These are phyloP conservation scores for Mitragyna speciosa DNA, from an alignment of 257 asterid species.

Conservation along the genomic window DNA sequence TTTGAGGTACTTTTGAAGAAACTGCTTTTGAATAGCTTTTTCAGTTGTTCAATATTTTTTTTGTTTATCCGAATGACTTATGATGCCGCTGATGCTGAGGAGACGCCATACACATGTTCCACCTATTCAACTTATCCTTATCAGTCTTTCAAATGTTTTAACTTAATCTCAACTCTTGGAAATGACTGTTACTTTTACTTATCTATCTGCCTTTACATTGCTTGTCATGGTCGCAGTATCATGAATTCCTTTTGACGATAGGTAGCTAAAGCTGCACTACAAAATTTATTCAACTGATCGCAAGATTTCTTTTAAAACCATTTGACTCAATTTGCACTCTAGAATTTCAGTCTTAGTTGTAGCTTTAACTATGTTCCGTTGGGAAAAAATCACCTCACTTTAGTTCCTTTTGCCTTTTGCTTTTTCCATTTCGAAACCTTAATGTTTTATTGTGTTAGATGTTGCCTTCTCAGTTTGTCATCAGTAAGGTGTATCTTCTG, in stretches of 20 bases:
- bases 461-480: not conserved
- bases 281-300: not conserved
- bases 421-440: not conserved
- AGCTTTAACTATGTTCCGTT: not conserved
- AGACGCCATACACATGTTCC: not conserved
- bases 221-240: not conserved
- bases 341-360: not conserved
- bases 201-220: not conserved
- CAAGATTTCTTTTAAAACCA: not conserved
- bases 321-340: not conserved
- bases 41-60: not conserved
- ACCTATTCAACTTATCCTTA: not conserved
- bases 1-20: conserved; percentile 53
- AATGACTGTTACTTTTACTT: not conserved
- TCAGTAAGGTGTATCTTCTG: not conserved
- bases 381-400: not conserved
- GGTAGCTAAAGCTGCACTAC: not conserved
- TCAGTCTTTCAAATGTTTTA: not conserved
- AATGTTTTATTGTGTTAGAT: not conserved
- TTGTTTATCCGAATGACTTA: not conserved
- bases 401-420: not conserved
- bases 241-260: not conserved
- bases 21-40: not conserved
- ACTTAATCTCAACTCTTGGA: not conserved
- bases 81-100: not conserved